These are phyloP conservation scores for Ephemerocybe angulata DNA, from an alignment of 768 basidiomycete species.

Conservation along the genomic window DNA sequence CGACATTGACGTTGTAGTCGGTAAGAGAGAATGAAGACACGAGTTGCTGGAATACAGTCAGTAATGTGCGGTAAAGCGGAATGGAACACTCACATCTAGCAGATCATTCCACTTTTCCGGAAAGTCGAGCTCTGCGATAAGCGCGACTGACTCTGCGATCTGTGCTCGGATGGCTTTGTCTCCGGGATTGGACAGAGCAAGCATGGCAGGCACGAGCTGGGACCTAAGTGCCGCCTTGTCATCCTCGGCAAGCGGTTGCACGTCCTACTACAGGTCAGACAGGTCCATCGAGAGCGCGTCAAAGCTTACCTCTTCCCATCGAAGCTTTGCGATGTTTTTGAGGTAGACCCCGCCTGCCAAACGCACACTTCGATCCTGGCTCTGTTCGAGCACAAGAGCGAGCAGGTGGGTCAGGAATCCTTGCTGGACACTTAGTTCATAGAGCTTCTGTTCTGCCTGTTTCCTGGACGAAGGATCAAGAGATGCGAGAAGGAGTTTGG, in stretches of 20 bases:
- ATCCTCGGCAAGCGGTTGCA: constrained; percentile 59
- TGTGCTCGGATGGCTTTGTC: constrained; percentile 78
- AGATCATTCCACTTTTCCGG: constrained; percentile 85
- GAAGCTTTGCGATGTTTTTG: constrained; percentile 83
- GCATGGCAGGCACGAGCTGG: constrained; percentile 89
- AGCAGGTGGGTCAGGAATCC: constrained; percentile 82
- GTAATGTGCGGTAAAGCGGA: not conserved
- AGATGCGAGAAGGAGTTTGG: constrained; percentile 68
- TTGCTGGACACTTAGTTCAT: constrained; percentile 59
- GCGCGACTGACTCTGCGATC: constrained; percentile 88
- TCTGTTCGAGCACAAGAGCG: constrained; percentile 67
- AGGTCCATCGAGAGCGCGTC: not conserved
- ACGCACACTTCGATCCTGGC: constrained; percentile 64
- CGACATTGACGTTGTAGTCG: constrained; percentile 83
- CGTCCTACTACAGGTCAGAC: constrained; percentile 48
- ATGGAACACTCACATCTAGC: constrained; percentile 67
- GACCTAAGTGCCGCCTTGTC: constrained; percentile 74
- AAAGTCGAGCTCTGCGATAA: constrained; percentile 91
- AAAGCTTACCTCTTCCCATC: constrained; percentile 77
- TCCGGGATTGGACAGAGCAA: constrained; percentile 67
- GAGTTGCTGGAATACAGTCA: constrained; percentile 63
- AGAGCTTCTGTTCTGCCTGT: constrained; percentile 77
- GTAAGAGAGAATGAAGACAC: constrained; percentile 74
- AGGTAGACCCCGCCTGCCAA: constrained; percentile 87
- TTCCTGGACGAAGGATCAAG: constrained; percentile 67